Percentiles rank a stretch among this genome's conserved stretches.
Evolutionary conservation across 2,329 filamentous ascomycete species (phyloP).

Genomic region (Diaporthe eres): DNA sequence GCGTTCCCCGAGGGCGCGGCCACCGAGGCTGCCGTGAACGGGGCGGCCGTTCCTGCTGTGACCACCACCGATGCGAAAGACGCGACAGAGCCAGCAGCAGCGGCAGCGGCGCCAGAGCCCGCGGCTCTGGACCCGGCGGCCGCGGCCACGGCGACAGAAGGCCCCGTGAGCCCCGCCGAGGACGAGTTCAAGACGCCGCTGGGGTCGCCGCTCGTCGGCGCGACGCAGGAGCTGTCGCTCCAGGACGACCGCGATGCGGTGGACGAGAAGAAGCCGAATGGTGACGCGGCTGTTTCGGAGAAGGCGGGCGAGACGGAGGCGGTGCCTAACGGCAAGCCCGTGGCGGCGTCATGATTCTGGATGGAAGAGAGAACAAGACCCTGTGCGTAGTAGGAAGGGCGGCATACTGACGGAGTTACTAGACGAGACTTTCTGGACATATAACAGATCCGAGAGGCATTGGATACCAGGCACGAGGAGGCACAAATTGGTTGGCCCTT

Average conservation of each 20-base stretch:
- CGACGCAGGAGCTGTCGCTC: constrained; percentile 44
- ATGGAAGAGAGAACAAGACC: background rate
- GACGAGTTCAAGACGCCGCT: constrained; percentile 34
- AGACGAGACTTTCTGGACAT: background rate
- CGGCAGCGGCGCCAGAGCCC: constrained; percentile 1
- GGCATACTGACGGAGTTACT: constrained; percentile 19
- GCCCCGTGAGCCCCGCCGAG: constrained; percentile 3
- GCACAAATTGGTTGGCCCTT: background rate
- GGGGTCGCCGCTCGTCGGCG: constrained; percentile 23
- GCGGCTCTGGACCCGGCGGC: background rate
- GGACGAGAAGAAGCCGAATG: constrained; percentile 38
- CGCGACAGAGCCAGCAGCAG: background rate
- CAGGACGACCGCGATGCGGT: background rate
- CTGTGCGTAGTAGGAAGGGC: background rate
- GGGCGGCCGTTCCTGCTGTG: constrained; percentile 37
- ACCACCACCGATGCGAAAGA: constrained; percentile 36
- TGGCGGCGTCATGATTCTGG: constrained; percentile 23
- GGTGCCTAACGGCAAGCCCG: constrained; percentile 24
- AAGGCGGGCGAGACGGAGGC: constrained; percentile 40
- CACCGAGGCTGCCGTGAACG: constrained; percentile 31
- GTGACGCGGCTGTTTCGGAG: constrained; percentile 43
- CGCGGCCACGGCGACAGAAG: constrained; percentile 37
- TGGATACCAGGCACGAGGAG: background rate
- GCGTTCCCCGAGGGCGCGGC: constrained; percentile 43
- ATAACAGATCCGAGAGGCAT: background rate